Conservation (phyloP, 306 rosid genomes). For the Canavalia gladiata region DNA sequence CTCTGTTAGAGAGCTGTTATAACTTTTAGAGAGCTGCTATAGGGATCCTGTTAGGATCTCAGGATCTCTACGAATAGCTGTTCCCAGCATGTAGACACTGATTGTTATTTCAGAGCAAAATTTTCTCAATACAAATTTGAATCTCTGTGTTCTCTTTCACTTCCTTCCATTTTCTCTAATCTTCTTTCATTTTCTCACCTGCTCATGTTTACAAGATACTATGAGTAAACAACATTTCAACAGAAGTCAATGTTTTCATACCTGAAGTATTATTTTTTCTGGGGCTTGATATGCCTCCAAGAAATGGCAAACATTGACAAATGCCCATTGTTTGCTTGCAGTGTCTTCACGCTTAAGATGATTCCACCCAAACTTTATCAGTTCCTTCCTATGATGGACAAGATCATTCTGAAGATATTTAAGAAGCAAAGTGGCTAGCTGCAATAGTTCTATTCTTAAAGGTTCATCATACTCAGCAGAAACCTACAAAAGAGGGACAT, state of each 20-base stretch:
- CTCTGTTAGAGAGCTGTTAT: neutral
- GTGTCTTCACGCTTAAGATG: constrained; percentile 99
- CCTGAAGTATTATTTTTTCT: constrained; percentile 98
- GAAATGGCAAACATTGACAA: constrained; percentile 99
- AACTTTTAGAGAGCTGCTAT: neutral
- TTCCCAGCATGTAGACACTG: neutral
- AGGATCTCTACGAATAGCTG: neutral
- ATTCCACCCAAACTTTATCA: constrained; percentile 99
- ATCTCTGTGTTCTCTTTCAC: neutral
- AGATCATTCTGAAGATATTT: constrained; percentile 98
- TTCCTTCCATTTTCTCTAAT: neutral
- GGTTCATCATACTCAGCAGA: constrained; percentile 99
- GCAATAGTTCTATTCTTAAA: constrained; percentile 92
- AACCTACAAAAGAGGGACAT: constrained; percentile 66
- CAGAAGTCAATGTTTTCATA: constrained; percentile 44
- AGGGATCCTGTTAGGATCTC: neutral
- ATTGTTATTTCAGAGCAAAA: neutral
- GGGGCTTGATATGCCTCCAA: constrained; percentile 99
- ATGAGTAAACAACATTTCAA: neutral
- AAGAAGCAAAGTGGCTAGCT: constrained; percentile 96
- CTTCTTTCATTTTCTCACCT: neutral
- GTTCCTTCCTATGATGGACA: constrained; percentile 95
- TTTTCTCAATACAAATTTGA: neutral
- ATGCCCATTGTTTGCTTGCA: constrained; percentile 99
- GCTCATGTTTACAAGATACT: constrained; percentile 18